Evolutionary conservation across 768 basidiomycete species (phyloP).

Genomic region (Termitomyces sp.): DNA sequence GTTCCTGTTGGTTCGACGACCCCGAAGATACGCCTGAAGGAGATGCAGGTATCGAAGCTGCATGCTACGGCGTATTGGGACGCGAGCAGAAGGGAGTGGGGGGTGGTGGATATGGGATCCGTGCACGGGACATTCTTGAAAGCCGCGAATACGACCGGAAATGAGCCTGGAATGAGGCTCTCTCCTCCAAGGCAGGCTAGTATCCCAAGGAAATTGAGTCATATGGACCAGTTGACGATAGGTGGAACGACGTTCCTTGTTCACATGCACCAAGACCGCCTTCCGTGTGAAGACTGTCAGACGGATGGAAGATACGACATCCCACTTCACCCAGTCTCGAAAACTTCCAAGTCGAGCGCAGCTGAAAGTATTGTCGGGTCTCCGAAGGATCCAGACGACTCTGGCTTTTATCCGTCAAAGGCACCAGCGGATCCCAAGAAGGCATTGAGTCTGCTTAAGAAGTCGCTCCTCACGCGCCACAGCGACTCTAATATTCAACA

Average conservation of each 20-base stretch:
- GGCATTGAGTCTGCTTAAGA: conserved; percentile 62
- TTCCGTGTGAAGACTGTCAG: conserved; percentile 62
- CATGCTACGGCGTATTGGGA: conserved; percentile 79
- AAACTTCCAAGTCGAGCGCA: conserved; percentile 17
- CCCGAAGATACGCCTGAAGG: conserved; percentile 70
- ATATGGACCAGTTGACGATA: conserved; percentile 61
- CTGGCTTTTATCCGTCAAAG: conserved; percentile 15
- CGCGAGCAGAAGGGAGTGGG: conserved; percentile 52
- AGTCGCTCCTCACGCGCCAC: conserved; percentile 54
- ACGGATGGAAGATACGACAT: conserved; percentile 49
- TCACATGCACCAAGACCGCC: conserved; percentile 59
- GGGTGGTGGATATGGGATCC: conserved; percentile 79
- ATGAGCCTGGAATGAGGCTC: conserved; percentile 40
- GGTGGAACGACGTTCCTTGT: conserved; percentile 68
- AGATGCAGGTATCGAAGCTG: conserved; percentile 79
- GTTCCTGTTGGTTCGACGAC: conserved; percentile 42
- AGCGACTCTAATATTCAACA: conserved; percentile 17
- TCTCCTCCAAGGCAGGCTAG: conserved; percentile 66
- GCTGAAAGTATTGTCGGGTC: conserved; percentile 23
- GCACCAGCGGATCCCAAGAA: conserved; percentile 49
- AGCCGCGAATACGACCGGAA: conserved; percentile 20
- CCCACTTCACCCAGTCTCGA: conserved; percentile 43
- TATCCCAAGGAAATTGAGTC: conserved; percentile 54
- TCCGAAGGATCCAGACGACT: conserved; percentile 21
- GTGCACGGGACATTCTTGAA: conserved; percentile 76